Evolutionary conservation across 306 rosid species (phyloP), one percentile per base, ranked within the genome.

Genomic region (Crotalaria pallida): DNA sequence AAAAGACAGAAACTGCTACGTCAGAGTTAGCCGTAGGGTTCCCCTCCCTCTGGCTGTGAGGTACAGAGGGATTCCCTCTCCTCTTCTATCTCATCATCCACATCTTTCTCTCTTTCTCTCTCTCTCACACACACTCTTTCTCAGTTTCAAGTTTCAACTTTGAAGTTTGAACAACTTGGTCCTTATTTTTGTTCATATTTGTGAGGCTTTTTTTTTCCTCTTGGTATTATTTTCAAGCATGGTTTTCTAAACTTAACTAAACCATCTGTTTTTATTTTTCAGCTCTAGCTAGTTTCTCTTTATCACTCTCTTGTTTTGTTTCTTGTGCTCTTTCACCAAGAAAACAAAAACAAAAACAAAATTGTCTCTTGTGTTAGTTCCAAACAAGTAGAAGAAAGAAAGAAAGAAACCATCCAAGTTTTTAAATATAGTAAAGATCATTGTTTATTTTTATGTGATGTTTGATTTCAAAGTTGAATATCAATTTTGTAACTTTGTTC

Each of bases 1-100:
- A 89, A 85, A 89, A 85, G 92, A 89, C 96, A 87, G 92, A 87
- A 87, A 89, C 87, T 19, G 83, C 76, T 62, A 83, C 96, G 82
- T 89, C 92, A 85, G 88, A 79, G 81, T 72, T 84, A 78, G 89
- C 87, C 83, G 79, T 76, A 88, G 86, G 86, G 88, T 74, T 85
- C 85, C 83, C 74, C n/a, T n/a, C 68, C 53, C 47, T 41, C 16
- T 67, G 53, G 45, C 71, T 59, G n/a, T 76, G 67, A 63, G 71
- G 79, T 45, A 72, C 85, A 56, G 74, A 79, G 49, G 71, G 71
- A 50, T 58, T 43, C 73, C 73, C 58, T 29, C 21, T 31, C 40
- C 69, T 70, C 71, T 12, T 76, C 60, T 66, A 45, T 71, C 65
- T 70, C 79, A 73, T 65, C 81, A 73, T 65, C 81, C 79, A 74